Evolutionary conservation across 2,329 filamentous ascomycete genomes (phyloP).

Genomic region (Aspergillus arachidicola): DNA sequence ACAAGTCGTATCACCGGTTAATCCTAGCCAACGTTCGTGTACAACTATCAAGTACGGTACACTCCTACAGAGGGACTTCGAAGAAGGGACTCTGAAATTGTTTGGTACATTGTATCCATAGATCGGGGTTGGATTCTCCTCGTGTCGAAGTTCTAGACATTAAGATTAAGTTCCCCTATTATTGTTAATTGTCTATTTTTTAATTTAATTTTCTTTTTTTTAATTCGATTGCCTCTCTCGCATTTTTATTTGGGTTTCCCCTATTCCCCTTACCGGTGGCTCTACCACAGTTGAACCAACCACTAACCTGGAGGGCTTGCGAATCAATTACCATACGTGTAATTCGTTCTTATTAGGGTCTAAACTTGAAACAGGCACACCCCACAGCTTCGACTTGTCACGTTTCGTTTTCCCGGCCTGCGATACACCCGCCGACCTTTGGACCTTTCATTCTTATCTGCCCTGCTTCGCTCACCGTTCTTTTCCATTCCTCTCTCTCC

Average conservation of each 20-base stretch:
- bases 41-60: not conserved
- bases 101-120: not conserved
- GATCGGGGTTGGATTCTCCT: not conserved
- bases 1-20: not conserved
- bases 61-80: not conserved
- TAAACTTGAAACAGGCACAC: conserved; percentile 41
- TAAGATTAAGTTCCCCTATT: conserved; percentile 2
- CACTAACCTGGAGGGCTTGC: conserved; percentile 2
- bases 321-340: conserved; percentile 5
- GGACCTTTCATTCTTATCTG: conserved; percentile 26
- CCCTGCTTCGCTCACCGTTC: conserved; percentile 25
- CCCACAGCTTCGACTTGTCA: conserved; percentile 30
- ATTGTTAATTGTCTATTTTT: not conserved
- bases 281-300: conserved; percentile 1
- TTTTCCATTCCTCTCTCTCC: conserved; percentile 21
- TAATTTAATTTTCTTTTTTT: not conserved
- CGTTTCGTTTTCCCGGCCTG: conserved; percentile 26
- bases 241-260: conserved; percentile 11
- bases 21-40: not conserved
- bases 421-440: conserved; percentile 17
- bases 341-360: conserved; percentile 17
- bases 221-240: not conserved
- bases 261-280: conserved; percentile 23
- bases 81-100: not conserved
- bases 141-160: conserved; percentile 5